phyloP scores from a whole-genome alignment of 495 filamentous ascomycete species.

The Recurvomyces mirabilis region DNA sequence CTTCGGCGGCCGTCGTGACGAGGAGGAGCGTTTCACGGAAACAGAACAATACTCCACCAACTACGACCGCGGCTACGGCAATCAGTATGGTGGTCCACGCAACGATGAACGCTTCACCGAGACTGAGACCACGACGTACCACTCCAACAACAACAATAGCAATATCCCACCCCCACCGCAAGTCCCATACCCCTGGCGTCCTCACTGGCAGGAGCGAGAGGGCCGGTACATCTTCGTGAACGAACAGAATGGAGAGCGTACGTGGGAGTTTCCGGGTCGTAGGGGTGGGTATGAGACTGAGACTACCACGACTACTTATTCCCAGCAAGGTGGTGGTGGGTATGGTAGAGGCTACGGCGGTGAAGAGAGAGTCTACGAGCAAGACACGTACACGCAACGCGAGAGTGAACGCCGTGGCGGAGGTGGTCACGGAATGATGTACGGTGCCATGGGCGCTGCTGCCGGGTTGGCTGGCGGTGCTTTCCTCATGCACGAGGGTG shows the following conservation, averaged over 20 bases:
- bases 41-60: constrained; percentile 5
- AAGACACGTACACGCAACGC: constrained; percentile 20
- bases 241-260: constrained; percentile 45
- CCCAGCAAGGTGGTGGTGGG: no score
- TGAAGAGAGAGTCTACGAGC: constrained; percentile 2
- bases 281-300: neutral
- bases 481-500: constrained; percentile 39
- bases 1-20: constrained; percentile 1
- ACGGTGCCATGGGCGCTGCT: constrained; percentile 44
- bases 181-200: constrained; percentile 47
- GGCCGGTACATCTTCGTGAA: constrained; percentile 53
- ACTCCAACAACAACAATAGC: constrained; percentile 2
- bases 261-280: constrained; percentile 39
- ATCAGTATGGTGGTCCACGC: neutral
- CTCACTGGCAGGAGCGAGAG: constrained; percentile 45
- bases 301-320: neutral
- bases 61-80: constrained; percentile 9
- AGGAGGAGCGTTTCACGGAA: constrained; percentile 9
- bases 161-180: constrained; percentile 14
- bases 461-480: constrained; percentile 47
- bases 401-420: constrained; percentile 31
- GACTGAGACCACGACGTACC: constrained; percentile 7
- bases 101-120: constrained; percentile 11
- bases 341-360: constrained; percentile 3
- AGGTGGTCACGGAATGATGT: constrained; percentile 35